phyloP scores from a whole-genome alignment of 1,284 basidiomycete species.

The Ceratobasidium sp. region DNA sequence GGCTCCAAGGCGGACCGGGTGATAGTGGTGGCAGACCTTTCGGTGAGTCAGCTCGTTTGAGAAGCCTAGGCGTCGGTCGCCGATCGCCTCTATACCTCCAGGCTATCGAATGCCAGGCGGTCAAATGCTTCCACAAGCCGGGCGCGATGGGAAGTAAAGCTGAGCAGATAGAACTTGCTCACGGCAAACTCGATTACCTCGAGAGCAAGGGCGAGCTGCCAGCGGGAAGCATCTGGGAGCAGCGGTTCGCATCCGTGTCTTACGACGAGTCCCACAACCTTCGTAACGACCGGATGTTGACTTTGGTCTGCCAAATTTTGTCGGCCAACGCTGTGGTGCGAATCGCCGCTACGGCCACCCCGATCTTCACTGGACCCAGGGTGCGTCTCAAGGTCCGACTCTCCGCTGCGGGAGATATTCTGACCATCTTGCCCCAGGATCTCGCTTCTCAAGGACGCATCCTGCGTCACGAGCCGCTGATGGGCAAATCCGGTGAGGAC shows the following conservation, averaged over 20 bases:
- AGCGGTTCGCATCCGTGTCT: neutral
- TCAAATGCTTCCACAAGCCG: too few relatives aligned
- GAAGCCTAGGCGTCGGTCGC: too few relatives aligned
- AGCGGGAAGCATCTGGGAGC: neutral
- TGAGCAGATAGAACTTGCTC: too few relatives aligned
- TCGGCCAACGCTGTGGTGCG: neutral
- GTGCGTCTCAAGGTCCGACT: neutral
- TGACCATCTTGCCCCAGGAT: neutral
- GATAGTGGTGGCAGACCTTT: too few relatives aligned
- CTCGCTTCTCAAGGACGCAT: neutral
- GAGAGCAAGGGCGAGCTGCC: too few relatives aligned
- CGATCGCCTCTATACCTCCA: too few relatives aligned
- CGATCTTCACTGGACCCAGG: constrained; percentile 32
- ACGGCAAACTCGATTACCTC: too few relatives aligned
- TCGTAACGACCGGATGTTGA: neutral
- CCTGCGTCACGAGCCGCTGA: neutral
- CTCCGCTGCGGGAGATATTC: neutral
- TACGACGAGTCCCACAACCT: constrained; percentile 23
- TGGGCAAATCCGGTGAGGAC: constrained; percentile 54
- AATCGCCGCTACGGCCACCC: constrained; percentile 8
- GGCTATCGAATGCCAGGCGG: too few relatives aligned
- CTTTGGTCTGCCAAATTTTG: neutral
- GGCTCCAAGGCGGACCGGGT: too few relatives aligned
- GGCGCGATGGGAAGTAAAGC: too few relatives aligned
- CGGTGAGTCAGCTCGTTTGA: too few relatives aligned